These are phyloP conservation scores for Fomitopsis schrenkii DNA, from an alignment of 1,284 basidiomycete species.

Conservation along the genomic window DNA sequence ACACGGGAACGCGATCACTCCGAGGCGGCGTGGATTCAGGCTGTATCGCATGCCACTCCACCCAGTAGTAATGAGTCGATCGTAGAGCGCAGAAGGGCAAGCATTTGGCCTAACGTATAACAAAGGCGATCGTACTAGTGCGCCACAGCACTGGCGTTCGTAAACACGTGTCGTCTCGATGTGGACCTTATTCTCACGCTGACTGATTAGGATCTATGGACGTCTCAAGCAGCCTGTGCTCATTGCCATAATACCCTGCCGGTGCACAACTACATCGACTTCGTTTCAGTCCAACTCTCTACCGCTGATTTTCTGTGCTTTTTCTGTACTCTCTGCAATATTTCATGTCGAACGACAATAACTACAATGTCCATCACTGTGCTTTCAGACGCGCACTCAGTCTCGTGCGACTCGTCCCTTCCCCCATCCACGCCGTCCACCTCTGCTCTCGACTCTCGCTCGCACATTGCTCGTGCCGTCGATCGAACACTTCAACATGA, in stretches of 20 bases:
- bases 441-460: slow-evolving; percentile 19
- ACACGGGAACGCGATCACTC: not conserved
- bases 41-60: too few relatives aligned
- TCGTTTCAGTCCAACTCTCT: not conserved
- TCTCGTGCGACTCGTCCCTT: slow-evolving; percentile 22
- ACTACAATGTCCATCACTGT: slow-evolving; percentile 2
- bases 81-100: too few relatives aligned
- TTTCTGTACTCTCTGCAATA: not conserved
- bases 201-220: not conserved
- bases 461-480: slow-evolving; percentile 15
- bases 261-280: not conserved
- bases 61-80: too few relatives aligned
- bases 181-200: not conserved
- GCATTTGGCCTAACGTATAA: too few relatives aligned
- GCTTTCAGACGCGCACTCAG: slow-evolving; percentile 19
- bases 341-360: not conserved
- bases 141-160: not conserved
- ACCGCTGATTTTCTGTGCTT: not conserved
- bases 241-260: not conserved
- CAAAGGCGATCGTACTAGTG: not conserved
- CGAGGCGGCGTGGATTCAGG: too few relatives aligned
- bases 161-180: not conserved
- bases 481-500: slow-evolving; percentile 15
- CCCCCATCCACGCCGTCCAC: slow-evolving; percentile 21
- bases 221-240: not conserved